Base-by-base conservation (phyloP, 768 basidiomycete genomes). In the Myochromella boudieri region DNA sequence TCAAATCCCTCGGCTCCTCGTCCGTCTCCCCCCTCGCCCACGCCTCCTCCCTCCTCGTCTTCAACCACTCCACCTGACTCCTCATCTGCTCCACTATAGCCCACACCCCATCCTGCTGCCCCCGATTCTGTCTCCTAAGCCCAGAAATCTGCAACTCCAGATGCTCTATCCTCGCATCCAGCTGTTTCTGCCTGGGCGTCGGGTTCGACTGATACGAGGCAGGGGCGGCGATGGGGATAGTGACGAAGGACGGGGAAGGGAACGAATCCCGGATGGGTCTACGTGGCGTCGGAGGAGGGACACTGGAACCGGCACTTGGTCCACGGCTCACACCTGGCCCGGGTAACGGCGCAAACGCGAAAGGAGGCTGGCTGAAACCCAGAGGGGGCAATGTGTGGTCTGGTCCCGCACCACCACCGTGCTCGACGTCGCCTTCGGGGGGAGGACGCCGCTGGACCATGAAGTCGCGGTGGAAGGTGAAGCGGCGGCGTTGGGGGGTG, bases 41-140 rank as follows among this genome's bases (percentile, higher is more conserved):
- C n/a, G 48, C 38, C 3, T 45, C 44, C 22, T 56, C 29, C 25
- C 45, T 29, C 36, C 51, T 38, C 0, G 21, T 27, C 26, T 33
- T 38, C 25, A 56, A 39, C 55, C 48, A 56, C 33, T 53, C 45
- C 21, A 48, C 51, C 48, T 53, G 48, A 14, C 14, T 41, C 39
- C 34, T 29, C 38, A 52, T 48, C 26, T 53, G 45, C 39, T 48
- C 51, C 1, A 56, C 26, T 5, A 44, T 36, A 21, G 20, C 14
- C 12, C 27, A 25, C 25, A 48, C 33, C 17, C 46, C 46, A 6
- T 4, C 39, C 43, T 46, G 40, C 27, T 18, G 37, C 8, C 42
- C 42, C 1, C 43, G 38, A 22, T 46, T 46, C 31, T 46, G 54
- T 25, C 49, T 48, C 22, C 39, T 20, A 1, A 54, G 46, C 12